These are phyloP conservation scores for Pulveroboletus sp. DNA, from an alignment of 768 basidiomycete species.

Conservation along the genomic window DNA sequence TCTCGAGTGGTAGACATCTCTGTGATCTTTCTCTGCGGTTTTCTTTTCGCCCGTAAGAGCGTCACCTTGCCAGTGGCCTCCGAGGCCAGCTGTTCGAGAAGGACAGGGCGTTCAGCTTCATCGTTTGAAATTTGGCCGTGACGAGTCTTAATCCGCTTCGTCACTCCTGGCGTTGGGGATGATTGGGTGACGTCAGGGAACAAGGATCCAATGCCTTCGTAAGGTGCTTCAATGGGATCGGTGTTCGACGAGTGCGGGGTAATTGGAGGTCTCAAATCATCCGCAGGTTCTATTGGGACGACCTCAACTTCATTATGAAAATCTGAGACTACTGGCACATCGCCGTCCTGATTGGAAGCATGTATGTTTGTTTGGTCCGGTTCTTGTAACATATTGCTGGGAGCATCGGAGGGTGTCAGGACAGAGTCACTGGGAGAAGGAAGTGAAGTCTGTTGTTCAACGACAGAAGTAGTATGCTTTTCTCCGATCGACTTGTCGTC, in stretches of 20 bases:
- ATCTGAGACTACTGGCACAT: not conserved
- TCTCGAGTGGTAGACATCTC: constrained; percentile 22
- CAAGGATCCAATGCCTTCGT: constrained; percentile 5
- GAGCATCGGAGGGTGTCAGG: not conserved
- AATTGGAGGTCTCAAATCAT: constrained; percentile 27
- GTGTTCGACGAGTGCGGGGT: constrained; percentile 5
- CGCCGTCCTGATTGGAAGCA: not conserved
- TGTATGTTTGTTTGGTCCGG: constrained; percentile 9
- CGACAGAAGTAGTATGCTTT: not conserved
- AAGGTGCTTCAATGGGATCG: constrained; percentile 30
- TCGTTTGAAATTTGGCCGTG: constrained; percentile 29
- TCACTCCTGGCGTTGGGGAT: constrained; percentile 31
- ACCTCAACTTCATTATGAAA: not conserved
- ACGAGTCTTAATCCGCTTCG: constrained; percentile 42
- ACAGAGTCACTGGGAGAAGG: not conserved
- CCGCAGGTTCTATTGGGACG: constrained; percentile 45
- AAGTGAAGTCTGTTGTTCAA: not conserved
- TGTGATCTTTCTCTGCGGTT: constrained; percentile 10
- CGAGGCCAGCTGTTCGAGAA: constrained; percentile 18
- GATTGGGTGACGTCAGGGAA: constrained; percentile 5
- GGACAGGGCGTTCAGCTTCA: constrained; percentile 22
- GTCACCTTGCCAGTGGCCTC: constrained; percentile 18
- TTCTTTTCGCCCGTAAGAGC: constrained; percentile 18
- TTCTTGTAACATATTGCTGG: not conserved
- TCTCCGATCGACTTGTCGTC: constrained; percentile 5